These are phyloP conservation scores for Uronychia setigera DNA, from an alignment of 73 alveolate species.

Conservation along the genomic window DNA sequence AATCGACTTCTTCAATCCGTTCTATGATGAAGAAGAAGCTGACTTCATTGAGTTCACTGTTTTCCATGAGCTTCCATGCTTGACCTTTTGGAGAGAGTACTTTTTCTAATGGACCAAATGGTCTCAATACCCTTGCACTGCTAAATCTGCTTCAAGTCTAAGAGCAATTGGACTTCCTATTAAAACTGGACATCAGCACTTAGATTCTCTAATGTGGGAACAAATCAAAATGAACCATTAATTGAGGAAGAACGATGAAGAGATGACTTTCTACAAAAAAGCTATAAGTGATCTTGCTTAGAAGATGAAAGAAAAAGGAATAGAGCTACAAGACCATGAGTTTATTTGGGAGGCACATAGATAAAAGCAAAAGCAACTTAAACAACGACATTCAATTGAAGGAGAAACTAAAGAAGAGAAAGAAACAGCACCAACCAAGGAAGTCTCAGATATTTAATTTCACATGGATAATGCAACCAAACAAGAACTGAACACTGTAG, in stretches of 20 bases:
- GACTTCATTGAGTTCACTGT: conserved; percentile 18
- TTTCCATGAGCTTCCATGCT: conserved; percentile 12
- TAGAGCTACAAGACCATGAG: background rate
- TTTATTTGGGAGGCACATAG: background rate
- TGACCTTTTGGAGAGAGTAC: conserved; percentile 47
- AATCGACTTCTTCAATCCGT: conserved; percentile 48
- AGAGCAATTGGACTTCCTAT: background rate
- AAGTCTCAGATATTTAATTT: too few relatives aligned
- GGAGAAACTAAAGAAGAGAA: too few relatives aligned
- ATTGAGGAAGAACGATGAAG: background rate
- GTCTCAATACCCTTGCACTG: conserved; percentile 21
- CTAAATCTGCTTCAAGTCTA: background rate
- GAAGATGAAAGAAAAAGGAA: background rate
- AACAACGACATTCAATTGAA: too few relatives aligned
- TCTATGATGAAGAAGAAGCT: conserved; percentile 36
- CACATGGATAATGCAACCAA: too few relatives aligned
- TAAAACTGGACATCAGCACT: background rate
- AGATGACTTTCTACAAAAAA: background rate
- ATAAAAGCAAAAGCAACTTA: background rate
- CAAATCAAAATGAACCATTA: background rate
- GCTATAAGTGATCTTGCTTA: background rate
- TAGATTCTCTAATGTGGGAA: background rate
- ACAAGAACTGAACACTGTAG: too few relatives aligned
- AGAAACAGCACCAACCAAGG: too few relatives aligned
- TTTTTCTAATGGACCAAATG: conserved; percentile 44